Evolutionary conservation across 129 eudicot genomes (phyloP), one percentile per base, ranked within the genome.

Genomic region (Lonicera japonica): DNA sequence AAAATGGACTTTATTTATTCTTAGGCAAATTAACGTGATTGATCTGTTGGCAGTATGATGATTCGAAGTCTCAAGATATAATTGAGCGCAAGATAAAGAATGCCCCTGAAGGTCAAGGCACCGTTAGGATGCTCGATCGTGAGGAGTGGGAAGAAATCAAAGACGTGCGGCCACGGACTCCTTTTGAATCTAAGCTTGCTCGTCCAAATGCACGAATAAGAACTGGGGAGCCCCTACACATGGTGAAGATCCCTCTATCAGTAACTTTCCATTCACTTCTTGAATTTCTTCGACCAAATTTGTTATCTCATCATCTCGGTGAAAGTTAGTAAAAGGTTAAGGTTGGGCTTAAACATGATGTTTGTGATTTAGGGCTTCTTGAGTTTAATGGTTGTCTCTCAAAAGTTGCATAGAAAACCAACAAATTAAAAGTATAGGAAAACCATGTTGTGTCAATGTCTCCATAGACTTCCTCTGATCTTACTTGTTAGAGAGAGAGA

Each of bases 151-250:
- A 91, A 43, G 87, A 74, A 56, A 75, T 91, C 43, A 76, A 81
- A 70, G 95, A 91, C 67, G 80, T 87, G 12, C 63, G 97, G 66
- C 97, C 97, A 62, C 79, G 97, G 63, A 91, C 97, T 64, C 97
- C 97, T 4, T 91, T 91, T 70, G 97, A 91, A 80, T 91, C 97
- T 23, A 84, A 87, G 75, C 89, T 87, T 64, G 89, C 97, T 66
- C 95, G 97, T 34, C 90, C 97, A 17, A 86, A 91, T 58, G 97
- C 97, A 70, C 80, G 82, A 15, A 63, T 91, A 54, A 76, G 97
- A 70, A 91, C 95, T 1, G 95, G 90, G 62, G 97, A 86, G 65
- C 82, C 80, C 12, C 58, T 87, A 39, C 89, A 72, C 75, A 79
- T 77, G 90, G 97, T 91, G 54, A 80, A 34, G 22, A 54, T 73